Base-by-base conservation (phyloP, 352 stramenopile species). In the Detonula confervacea region DNA sequence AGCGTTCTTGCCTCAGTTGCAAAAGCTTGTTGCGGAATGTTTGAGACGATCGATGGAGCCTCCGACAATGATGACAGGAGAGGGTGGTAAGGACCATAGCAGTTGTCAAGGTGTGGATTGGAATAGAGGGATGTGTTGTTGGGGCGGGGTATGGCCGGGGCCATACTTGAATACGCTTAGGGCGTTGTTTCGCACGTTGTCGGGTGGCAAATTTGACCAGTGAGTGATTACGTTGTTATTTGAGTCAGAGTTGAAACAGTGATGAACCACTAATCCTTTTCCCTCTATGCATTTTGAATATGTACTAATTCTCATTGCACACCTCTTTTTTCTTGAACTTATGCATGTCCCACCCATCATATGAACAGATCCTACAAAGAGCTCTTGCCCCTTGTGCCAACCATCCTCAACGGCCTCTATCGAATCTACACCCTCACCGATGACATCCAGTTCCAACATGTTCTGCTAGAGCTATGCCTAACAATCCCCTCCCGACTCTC, bases 171-270 rank as follows among this genome's bases (percentile, higher is more conserved):
- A 98, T 59, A 87, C 98, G 29, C 80, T 99, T 25, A 91, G 96
- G 3, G 93, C 95, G 4, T 84, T 99, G 14, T 99, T 99, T 80
- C 92, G 96, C 30, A 98, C 95, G 29, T 98, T 99, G 54, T 98
- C 95, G 4, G 96, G 95, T 39, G 96, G 97, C 30, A 99, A 99
- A 75, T 98, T 98, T 84, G 97, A 99, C 86, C 96, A 97, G 59
- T 86, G 30, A 81, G 70, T 76, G 18, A 3, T 57, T 24, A 12
- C 12, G 35, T 42, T n/a, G n/a, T 49, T 49, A n/a, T n/a, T 22
- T 49, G 39, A 18, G 8, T 4, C 16, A 49, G 8, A 20, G 39
- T 4, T 16, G 8, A 49, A 22, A 22, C 39, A 18, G 3, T 2
- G 8, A 20, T 49, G 39, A 18, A 49, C 39, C n/a, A 47, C 11